Evolutionary conservation across 2,329 filamentous ascomycete species (phyloP).

Genomic region (Thielaviopsis ethacetica): DNA sequence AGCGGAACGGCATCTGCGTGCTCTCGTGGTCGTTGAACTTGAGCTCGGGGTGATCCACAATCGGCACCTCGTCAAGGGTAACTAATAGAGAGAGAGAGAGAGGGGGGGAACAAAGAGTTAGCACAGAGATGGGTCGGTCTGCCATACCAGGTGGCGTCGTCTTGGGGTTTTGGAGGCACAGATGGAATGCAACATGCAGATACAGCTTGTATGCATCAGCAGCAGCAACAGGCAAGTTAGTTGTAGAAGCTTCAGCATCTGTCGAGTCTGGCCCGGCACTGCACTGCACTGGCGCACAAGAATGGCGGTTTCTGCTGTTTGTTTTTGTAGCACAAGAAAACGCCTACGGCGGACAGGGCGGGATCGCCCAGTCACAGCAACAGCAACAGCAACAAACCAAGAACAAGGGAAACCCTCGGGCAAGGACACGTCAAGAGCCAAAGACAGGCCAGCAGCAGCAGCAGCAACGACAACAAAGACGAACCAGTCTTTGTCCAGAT

Average conservation of each 20-base stretch:
- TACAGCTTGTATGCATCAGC: background rate
- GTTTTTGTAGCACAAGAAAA: background rate
- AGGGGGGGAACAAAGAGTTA: background rate
- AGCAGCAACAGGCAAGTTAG: background rate
- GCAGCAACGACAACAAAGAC: too few species aligned
- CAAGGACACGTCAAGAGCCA: too few species aligned
- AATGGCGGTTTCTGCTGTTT: background rate
- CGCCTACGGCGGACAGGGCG: background rate
- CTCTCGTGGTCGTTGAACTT: slow-evolving; percentile 82
- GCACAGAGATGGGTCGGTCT: background rate
- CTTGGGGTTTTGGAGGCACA: background rate
- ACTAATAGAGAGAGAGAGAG: slow-evolving; percentile 29
- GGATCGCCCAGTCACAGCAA: background rate
- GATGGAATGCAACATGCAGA: background rate
- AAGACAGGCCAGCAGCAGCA: too few species aligned
- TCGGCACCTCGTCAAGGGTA: slow-evolving; percentile 61
- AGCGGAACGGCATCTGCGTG: slow-evolving; percentile 95
- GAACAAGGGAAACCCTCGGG: too few species aligned
- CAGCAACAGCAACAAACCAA: background rate
- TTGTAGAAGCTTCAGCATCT: background rate
- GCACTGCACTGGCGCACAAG: background rate
- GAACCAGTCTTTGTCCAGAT: background rate
- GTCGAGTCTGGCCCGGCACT: background rate
- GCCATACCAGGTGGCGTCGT: background rate
- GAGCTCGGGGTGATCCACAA: slow-evolving; percentile 78